Base-by-base conservation (phyloP, 148 eudicot genomes). In the Vaccinium macrocarpon region DNA sequence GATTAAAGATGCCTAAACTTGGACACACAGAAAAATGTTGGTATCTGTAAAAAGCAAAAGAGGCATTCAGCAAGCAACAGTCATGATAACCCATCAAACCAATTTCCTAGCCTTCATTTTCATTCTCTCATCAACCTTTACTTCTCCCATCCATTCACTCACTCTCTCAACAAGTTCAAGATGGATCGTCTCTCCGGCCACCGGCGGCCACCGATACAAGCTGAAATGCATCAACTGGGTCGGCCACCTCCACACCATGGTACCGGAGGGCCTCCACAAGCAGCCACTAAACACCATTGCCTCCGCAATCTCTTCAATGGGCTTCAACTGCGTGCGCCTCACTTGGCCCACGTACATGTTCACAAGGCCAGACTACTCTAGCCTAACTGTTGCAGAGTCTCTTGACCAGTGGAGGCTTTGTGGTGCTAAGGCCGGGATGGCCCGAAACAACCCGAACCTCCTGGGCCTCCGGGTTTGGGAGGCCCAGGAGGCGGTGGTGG, bases 301-400 rank as follows among this genome's bases (percentile, higher is more conserved):
- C 2, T 27, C n/a, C 10, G 52, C 25, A 4, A 57, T 87, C 2
- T 27, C 76, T 9, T 25, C 75, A n/a, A 74, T 64, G 62, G 91
- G 91, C 3, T 91, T 89, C 81, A 91, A 91, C 64, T 91, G 93
- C n/a, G 91, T 91, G 18, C 84, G 93, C 6, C 85, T 91, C 84
- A 91, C 91, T 0, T 91, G 89, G 88, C 86, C 93, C 16, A 86
- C 83, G 0, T 82, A 82, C 19, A 89, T 91, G 91, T 88, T 84
- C 88, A 91, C 91, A 0, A 77, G 84, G 80, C 23, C 59, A 12
- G 35, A 53, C 19, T 82, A 88, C 29, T 25, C 76, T 0, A 86
- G 59, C 51, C 84, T 87, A 64, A 88, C 88, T 0, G 88, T 88
- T 0, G 76, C 82, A 1, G 62, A 87, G 66, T 87, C 88, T 18